Conservation (phyloP, 768 basidiomycete genomes). For the Phlebiopsis flavidoalba region DNA sequence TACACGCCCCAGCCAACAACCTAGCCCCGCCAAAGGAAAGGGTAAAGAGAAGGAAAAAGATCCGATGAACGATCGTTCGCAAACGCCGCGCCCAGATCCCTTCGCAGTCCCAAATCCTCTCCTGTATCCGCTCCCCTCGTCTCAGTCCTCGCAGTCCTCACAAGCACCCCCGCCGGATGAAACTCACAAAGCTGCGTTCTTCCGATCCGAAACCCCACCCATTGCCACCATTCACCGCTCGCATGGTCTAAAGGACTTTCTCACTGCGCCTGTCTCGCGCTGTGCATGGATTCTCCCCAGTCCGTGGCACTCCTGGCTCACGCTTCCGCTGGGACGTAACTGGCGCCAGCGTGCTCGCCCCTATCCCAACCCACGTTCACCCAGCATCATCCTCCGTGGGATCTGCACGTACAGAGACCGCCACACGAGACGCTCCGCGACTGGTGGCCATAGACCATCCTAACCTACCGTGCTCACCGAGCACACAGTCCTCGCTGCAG, state of each 20-base stretch:
- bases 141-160: neutral
- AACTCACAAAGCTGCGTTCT: neutral
- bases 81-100: neutral
- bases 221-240: neutral
- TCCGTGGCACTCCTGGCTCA: slow-evolving; percentile 40
- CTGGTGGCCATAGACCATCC: neutral
- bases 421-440: neutral
- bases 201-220: neutral
- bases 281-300: slow-evolving; percentile 54
- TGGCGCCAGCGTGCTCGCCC: neutral
- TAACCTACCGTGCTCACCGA: slow-evolving; percentile 17
- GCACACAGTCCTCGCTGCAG: neutral
- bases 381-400: neutral
- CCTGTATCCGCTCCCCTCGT: neutral
- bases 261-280: slow-evolving; percentile 28
- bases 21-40: neutral
- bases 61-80: too few relatives aligned
- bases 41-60: neutral
- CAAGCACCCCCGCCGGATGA: neutral
- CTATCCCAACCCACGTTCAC: neutral
- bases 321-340: slow-evolving; percentile 33
- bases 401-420: too few relatives aligned
- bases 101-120: neutral
- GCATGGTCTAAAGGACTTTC: neutral
- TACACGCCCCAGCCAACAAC: neutral